Evolutionary conservation across 495 filamentous ascomycete genomes (phyloP).

Genomic region (Pseudevernia furfuracea): DNA sequence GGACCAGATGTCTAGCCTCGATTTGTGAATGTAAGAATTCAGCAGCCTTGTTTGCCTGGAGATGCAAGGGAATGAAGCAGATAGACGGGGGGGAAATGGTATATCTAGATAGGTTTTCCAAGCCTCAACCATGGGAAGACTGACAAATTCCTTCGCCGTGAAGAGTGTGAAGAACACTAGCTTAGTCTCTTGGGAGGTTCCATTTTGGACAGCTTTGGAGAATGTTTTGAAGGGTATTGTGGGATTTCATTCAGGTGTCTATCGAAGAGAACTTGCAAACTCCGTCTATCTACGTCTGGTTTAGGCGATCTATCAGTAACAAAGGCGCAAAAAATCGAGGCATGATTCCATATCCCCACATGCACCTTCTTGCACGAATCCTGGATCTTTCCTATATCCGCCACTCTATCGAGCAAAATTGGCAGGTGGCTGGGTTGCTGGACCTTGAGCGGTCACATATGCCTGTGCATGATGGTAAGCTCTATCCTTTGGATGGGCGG

Average conservation of each 20-base stretch:
- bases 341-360: background rate
- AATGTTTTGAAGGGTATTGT: background rate
- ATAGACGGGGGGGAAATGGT: too few species aligned
- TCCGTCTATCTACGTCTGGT: background rate
- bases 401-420: constrained; percentile 49
- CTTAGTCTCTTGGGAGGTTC: too few species aligned
- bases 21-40: too few species aligned
- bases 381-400: too few species aligned
- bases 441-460: constrained; percentile 87
- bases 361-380: background rate
- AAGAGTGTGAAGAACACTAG: too few species aligned
- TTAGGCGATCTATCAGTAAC: background rate
- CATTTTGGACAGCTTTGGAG: background rate
- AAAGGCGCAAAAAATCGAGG: background rate
- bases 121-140: too few species aligned
- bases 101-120: too few species aligned
- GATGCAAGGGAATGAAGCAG: background rate
- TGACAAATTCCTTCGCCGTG: too few species aligned
- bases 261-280: background rate
- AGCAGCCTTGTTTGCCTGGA: background rate
- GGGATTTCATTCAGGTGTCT: too few species aligned
- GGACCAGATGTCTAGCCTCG: too few species aligned
- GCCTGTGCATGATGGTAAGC: too few species aligned
- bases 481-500: too few species aligned
- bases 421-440: constrained; percentile 57